Base-by-base conservation (phyloP, 495 filamentous ascomycete species). In the Daldinia grandis region DNA sequence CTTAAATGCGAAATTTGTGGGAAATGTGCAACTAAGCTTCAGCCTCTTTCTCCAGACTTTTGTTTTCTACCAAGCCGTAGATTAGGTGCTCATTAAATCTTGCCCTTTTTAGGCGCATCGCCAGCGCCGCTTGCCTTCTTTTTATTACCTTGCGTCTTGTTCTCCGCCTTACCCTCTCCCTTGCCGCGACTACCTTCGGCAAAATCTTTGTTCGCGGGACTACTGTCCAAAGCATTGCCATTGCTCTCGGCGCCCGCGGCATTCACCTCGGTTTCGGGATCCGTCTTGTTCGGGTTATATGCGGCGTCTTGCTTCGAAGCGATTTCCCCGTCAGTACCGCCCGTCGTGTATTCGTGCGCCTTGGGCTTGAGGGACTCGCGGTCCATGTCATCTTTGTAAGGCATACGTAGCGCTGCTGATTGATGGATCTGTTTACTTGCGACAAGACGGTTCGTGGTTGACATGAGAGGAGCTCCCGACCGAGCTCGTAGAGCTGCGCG, bases 361-460 rank as follows among this genome's bases (percentile, higher is more conserved):
- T 76, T 71, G 17, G 82, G 82, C 51, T 80, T 81, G 49, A 85
- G 63, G 4, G 76, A 76, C 31, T 81, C 70, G 33, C 83, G 81
- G 73, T 84, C 81, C 70, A 78, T 76, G 60, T 78, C 69, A 37
- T 82, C 78, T 50, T 82, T 82, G 70, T 78, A 79, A 6, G 79
- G 71, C 2, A 28, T 8, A 15, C 64, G 49, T 28, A 58, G 25
- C 10, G 38, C 31, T 3, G 68, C 12, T 0, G 76, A 72, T 25
- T 71, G 64, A 66, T 80, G 80, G 12, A 76, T 62, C n/a, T 51
- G 70, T 24, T 40, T 56, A 19, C 44, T 33, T 21, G 38, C 60
- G 61, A 68, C 62, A 5, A 67, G 44, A 60, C 58, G 67, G 58
- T 14, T 19, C 12, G 63, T 27, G 31, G 60, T 42, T 42, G 55